Conservation (phyloP, 2,329 filamentous ascomycete genomes). For the Cercospora brassicicola region DNA sequence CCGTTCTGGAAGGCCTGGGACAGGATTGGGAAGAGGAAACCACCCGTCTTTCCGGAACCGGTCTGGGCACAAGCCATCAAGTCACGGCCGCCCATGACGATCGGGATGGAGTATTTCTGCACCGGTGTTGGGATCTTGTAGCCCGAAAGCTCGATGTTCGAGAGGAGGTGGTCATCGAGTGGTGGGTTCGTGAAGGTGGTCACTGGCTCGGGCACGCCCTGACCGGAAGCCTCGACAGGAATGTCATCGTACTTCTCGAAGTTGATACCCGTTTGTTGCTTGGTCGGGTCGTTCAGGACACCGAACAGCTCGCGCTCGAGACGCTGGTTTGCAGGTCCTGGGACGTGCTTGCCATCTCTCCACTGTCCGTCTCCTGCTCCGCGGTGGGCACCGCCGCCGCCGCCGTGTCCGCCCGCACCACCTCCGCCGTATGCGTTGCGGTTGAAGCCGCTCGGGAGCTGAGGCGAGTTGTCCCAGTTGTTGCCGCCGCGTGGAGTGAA, state of each 20-base stretch:
- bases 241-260: constrained; percentile 99
- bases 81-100: constrained; percentile 96
- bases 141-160: constrained; percentile 88
- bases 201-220: constrained; percentile 89
- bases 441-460: constrained; percentile 54
- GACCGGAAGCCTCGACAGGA: constrained; percentile 92
- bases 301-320: constrained; percentile 96
- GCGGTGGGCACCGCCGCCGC: constrained; percentile 59
- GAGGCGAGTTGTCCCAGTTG: constrained; percentile 43
- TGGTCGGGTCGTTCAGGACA: constrained; percentile 82
- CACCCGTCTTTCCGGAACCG: constrained; percentile 99
- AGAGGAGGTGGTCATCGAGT: constrained; percentile 87
- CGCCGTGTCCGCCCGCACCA: constrained; percentile 50
- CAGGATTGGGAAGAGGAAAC: constrained; percentile 97
- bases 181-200: constrained; percentile 90
- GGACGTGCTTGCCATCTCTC: constrained; percentile 94
- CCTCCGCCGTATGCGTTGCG: constrained; percentile 61
- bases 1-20: constrained; percentile 95
- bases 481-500: constrained; percentile 52
- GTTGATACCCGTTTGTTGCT: constrained; percentile 98
- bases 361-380: constrained; percentile 95
- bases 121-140: constrained; percentile 97
- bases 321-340: constrained; percentile 83
- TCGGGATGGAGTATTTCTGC: constrained; percentile 99
- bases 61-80: constrained; percentile 99